Evolutionary conservation across 176 grass and related monocot genomes (phyloP).

Genomic region (Guadua angustifolia): DNA sequence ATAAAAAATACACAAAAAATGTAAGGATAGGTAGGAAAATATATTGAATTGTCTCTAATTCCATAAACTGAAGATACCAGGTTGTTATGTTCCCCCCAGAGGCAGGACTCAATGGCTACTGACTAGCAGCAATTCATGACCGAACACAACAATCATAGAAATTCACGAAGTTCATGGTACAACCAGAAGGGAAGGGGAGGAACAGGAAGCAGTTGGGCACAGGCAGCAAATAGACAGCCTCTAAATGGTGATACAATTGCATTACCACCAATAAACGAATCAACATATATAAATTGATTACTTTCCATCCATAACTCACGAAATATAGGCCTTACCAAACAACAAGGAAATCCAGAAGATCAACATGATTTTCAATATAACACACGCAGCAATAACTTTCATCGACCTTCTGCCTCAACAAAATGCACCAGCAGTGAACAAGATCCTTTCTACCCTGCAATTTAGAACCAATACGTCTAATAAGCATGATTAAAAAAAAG

Average conservation of each 20-base stretch:
- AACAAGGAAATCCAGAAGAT: slow-evolving; percentile 98
- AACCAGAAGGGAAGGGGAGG: not conserved
- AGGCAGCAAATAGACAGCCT: slow-evolving; percentile 27
- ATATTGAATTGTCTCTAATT: not conserved
- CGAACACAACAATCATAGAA: slow-evolving; percentile 27
- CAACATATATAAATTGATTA: not conserved
- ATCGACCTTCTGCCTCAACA: slow-evolving; percentile 87
- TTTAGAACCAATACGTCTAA: slow-evolving; percentile 32
- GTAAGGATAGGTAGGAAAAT: not conserved
- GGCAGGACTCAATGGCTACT: not conserved
- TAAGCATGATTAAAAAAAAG: not conserved
- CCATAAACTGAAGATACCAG: not conserved
- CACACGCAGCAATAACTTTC: slow-evolving; percentile 72
- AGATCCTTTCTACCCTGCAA: slow-evolving; percentile 95
- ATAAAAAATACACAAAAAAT: slow-evolving; percentile 32
- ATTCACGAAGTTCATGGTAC: slow-evolving; percentile 11
- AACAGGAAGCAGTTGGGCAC: slow-evolving; percentile 3
- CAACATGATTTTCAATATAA: slow-evolving; percentile 89
- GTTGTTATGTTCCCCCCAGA: not conserved
- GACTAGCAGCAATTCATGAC: not conserved
- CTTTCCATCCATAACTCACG: slow-evolving; percentile 21
- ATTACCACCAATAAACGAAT: not conserved
- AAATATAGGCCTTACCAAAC: slow-evolving; percentile 71
- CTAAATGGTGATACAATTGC: not conserved
- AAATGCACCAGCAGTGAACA: slow-evolving; percentile 86